A percentile compares a stretch with the other conserved stretches of the same genome.
Conservation (phyloP, 2,329 filamentous ascomycete species). For the Aspergillus hiratsukae region DNA sequence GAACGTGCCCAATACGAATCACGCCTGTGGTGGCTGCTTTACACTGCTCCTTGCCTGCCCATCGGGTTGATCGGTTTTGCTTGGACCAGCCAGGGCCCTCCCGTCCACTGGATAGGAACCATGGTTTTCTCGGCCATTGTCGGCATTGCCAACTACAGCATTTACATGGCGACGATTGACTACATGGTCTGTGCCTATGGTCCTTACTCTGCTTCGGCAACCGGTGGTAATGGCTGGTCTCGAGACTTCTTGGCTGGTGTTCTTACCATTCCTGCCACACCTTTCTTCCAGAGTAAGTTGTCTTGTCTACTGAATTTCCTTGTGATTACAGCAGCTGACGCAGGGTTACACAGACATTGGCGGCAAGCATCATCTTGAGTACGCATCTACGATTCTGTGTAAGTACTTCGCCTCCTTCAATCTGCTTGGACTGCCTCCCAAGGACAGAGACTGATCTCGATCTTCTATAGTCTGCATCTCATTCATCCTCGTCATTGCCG, state of each 20-base stretch:
- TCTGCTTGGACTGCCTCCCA: neutral
- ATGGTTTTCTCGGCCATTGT: slow-evolving; percentile 58
- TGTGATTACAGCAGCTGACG: neutral
- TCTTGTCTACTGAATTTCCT: neutral
- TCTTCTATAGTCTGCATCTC: slow-evolving; percentile 49
- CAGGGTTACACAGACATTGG: slow-evolving; percentile 45
- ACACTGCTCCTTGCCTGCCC: slow-evolving; percentile 54
- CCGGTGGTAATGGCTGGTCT: slow-evolving; percentile 63
- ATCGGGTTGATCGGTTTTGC: slow-evolving; percentile 61
- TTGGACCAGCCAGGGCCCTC: slow-evolving; percentile 54
- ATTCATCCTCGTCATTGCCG: slow-evolving; percentile 56
- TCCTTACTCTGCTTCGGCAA: slow-evolving; percentile 61
- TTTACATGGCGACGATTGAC: slow-evolving; percentile 65
- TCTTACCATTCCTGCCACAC: slow-evolving; percentile 57
- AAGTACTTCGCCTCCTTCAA: slow-evolving; percentile 14
- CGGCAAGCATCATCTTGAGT: slow-evolving; percentile 51
- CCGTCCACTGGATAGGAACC: slow-evolving; percentile 57
- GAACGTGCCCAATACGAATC: slow-evolving; percentile 61
- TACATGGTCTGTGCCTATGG: slow-evolving; percentile 67
- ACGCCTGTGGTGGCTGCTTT: slow-evolving; percentile 58
- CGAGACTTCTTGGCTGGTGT: slow-evolving; percentile 62
- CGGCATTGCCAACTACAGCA: slow-evolving; percentile 59
- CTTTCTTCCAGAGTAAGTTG: slow-evolving; percentile 42
- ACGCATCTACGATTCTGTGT: slow-evolving; percentile 61
- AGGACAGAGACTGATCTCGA: neutral